A percentile compares a stretch with the other conserved stretches of the same genome.
phyloP scores from a whole-genome alignment of 352 stramenopile genomes.

The Globisporangium nodosum region DNA sequence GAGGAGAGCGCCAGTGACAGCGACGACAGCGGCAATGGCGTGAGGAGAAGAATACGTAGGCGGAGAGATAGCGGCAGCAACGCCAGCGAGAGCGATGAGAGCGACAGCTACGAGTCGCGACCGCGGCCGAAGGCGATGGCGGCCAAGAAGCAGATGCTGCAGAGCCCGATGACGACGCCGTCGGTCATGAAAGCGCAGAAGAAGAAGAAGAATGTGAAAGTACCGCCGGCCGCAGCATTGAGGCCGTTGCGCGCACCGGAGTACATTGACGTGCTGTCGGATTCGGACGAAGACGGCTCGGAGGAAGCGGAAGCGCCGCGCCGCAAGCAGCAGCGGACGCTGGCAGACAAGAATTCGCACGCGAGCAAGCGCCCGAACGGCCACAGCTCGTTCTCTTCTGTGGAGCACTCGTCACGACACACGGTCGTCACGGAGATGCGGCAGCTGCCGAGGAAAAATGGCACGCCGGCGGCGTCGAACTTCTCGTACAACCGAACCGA shows the following conservation, averaged over 20 bases:
- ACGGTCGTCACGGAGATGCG: background rate
- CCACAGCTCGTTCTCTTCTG: background rate
- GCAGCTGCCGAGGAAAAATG: background rate
- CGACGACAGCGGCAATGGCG: background rate
- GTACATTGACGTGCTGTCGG: conserved; percentile 8
- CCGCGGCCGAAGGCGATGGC: background rate
- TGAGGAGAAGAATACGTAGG: background rate
- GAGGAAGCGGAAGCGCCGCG: background rate
- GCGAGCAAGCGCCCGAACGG: background rate
- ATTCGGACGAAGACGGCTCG: background rate
- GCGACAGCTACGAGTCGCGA: background rate
- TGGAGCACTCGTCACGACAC: background rate
- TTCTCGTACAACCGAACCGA: background rate
- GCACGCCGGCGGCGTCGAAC: background rate
- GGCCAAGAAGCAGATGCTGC: background rate
- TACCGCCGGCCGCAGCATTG: background rate
- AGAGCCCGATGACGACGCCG: background rate
- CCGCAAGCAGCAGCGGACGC: conserved; percentile 5
- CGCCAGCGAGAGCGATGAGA: background rate
- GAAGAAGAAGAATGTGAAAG: background rate
- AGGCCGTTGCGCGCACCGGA: background rate
- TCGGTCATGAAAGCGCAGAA: background rate
- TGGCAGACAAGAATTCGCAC: background rate
- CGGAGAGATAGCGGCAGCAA: background rate
- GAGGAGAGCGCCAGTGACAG: background rate